Conservation (phyloP, 768 basidiomycete species). For the Asterophora parasitica region DNA sequence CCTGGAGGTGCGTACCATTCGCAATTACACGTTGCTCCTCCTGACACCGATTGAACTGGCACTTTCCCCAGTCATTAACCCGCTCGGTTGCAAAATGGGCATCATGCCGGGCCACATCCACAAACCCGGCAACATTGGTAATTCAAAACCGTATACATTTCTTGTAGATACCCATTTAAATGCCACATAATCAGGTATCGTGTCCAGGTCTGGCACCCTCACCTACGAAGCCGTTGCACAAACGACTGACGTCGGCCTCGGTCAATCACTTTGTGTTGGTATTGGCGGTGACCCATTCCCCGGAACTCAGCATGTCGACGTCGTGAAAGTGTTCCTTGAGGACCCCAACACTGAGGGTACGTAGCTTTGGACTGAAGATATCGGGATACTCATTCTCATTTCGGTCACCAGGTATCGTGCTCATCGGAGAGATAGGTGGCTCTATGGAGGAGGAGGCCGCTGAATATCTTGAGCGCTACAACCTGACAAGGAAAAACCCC, state of each 20-base stretch:
- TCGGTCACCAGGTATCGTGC: conserved; percentile 68
- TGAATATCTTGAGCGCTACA: conserved; percentile 89
- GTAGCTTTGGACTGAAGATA: background rate
- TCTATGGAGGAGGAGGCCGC: conserved; percentile 99
- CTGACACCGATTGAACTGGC: background rate
- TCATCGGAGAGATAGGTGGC: conserved; percentile 99
- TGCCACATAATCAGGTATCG: conserved; percentile 66
- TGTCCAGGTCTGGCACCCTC: conserved; percentile 91
- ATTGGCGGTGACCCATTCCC: conserved; percentile 98
- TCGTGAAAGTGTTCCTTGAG: conserved; percentile 92
- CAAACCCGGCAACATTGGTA: conserved; percentile 92
- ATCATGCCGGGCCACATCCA: conserved; percentile 98
- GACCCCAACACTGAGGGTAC: conserved; percentile 90
- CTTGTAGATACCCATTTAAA: background rate
- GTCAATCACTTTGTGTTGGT: conserved; percentile 93
- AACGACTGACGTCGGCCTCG: conserved; percentile 92
- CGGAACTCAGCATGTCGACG: conserved; percentile 93
- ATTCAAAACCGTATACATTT: conserved; percentile 16
- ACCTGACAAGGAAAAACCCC: conserved; percentile 78
- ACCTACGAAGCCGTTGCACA: conserved; percentile 99
- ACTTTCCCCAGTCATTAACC: conserved; percentile 70
- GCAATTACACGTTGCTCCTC: background rate
- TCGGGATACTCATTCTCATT: background rate
- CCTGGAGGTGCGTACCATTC: conserved; percentile 55
- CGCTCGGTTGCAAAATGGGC: conserved; percentile 98